Evolutionary conservation across 306 rosid genomes (phyloP).

Genomic region (Fagus crenata): DNA sequence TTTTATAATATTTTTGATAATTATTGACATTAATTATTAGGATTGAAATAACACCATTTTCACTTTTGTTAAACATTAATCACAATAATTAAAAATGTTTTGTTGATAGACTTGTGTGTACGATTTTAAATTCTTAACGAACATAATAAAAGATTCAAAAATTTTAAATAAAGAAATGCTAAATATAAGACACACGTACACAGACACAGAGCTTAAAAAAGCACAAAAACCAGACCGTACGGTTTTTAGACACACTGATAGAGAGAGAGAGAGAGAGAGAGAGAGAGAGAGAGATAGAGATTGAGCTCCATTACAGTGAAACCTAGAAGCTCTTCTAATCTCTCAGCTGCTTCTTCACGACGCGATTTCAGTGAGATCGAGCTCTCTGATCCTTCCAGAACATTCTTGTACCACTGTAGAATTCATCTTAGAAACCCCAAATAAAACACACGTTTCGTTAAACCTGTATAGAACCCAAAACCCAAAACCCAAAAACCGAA

Average conservation of each 20-base stretch:
- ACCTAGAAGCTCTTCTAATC: constrained; percentile 17
- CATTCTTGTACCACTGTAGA: constrained; percentile 32
- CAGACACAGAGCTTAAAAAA: constrained; percentile 11
- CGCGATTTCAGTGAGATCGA: constrained; percentile 24
- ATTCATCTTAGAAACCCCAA: neutral
- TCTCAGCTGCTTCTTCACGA: constrained; percentile 20
- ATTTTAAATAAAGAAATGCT: neutral
- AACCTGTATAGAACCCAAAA: constrained; percentile 9
- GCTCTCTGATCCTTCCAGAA: constrained; percentile 45
- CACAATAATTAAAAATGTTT: too few relatives aligned
- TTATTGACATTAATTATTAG: too few relatives aligned
- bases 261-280: neutral
- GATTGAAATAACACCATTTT: too few relatives aligned
- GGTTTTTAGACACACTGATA: constrained; percentile 8
- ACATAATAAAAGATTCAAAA: too few relatives aligned
- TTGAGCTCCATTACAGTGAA: constrained; percentile 36
- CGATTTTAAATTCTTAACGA: too few relatives aligned
- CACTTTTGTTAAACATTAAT: too few relatives aligned
- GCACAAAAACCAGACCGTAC: constrained; percentile 45
- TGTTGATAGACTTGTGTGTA: too few relatives aligned
- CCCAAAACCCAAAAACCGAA: constrained; percentile 16
- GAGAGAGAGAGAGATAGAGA: constrained; percentile 18
- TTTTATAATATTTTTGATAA: too few relatives aligned
- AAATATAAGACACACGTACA: neutral
- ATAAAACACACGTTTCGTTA: neutral